Percentiles rank a stretch among this genome's conserved stretches.
phyloP scores from a whole-genome alignment of 768 basidiomycete genomes.

The Kwoniella europaea region DNA sequence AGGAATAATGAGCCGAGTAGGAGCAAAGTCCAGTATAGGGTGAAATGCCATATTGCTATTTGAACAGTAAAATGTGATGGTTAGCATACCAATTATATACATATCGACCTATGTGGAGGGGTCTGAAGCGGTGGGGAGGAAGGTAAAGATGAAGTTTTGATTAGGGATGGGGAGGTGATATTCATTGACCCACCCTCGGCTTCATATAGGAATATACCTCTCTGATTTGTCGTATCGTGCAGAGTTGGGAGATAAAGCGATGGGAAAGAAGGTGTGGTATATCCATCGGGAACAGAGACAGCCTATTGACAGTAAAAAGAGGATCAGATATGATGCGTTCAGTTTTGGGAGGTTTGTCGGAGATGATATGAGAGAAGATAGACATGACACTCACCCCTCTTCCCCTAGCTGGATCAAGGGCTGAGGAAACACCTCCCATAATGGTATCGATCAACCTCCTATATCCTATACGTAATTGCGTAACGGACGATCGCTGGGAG shows the following conservation, averaged over 20 bases:
- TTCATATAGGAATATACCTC: constrained; percentile 49
- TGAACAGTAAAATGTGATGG: background rate
- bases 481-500: too few relatives aligned
- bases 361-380: too few relatives aligned
- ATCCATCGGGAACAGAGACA: constrained; percentile 39
- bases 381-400: constrained; percentile 21
- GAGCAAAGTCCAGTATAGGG: constrained; percentile 50
- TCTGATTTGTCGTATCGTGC: constrained; percentile 22
- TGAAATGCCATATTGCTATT: constrained; percentile 53
- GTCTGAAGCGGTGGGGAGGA: too few relatives aligned
- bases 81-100: background rate
- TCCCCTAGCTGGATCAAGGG: constrained; percentile 32
- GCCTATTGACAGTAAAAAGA: constrained; percentile 1
- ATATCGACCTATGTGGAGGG: too few relatives aligned
- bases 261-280: constrained; percentile 43
- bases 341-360: too few relatives aligned
- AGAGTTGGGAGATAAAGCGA: constrained; percentile 46
- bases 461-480: too few relatives aligned
- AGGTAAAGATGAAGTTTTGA: too few relatives aligned
- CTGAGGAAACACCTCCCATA: constrained; percentile 42
- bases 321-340: too few relatives aligned
- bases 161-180: too few relatives aligned
- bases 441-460: background rate
- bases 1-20: constrained; percentile 39
- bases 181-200: constrained; percentile 41